Evolutionary conservation across 768 basidiomycete species (phyloP), one percentile per base, ranked within the genome.

Genomic region (Astraeus odoratus): DNA sequence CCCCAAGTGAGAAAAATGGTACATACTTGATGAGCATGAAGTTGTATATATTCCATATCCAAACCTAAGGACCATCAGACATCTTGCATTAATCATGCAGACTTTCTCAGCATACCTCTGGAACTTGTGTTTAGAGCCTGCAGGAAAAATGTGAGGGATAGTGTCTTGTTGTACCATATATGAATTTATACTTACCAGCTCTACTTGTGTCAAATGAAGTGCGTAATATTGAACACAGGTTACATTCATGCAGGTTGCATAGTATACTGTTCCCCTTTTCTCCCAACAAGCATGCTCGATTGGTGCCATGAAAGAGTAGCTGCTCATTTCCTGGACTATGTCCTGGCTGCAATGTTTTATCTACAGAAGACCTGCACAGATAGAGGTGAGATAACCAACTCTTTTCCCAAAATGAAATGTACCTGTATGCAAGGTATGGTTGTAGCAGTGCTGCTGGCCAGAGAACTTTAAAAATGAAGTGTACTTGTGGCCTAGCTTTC

Each of bases 1-100:
- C 27, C 8, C 12, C 0, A 13, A 20, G 15, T 8, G 22, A 38
- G 29, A 23, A 27, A 27, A 4, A 20, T 16, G 38, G 36, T 16
- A 64, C 73, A 39, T 52, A 82, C 81, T 84, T 5, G 81, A 83
- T 12, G 81, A 81, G 56, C 80, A 81, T 2, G 74, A 56, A 10
- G 79, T 80, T 1, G 77, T 78, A 56, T 84, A 85, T 34, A 85
- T 82, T 3, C 82, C 83, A 5, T 67, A 69, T 16, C 82, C 82
- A 57, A 85, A 84, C 49, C 81, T 78, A 51, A 34, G 26, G 8
- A 20, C 6, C 16, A n/a, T 27, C 42, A 50, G 31, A 23, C 41
- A 9, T 18, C 4, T 45, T 16, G 10, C 24, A 43, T 25, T 5
- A 18, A 15, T 9, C 16, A 10, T 27, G 39, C 15, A 20, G 30